Evolutionary conservation across 1,284 basidiomycete species (phyloP).

Genomic region (Ganoderma sp.): DNA sequence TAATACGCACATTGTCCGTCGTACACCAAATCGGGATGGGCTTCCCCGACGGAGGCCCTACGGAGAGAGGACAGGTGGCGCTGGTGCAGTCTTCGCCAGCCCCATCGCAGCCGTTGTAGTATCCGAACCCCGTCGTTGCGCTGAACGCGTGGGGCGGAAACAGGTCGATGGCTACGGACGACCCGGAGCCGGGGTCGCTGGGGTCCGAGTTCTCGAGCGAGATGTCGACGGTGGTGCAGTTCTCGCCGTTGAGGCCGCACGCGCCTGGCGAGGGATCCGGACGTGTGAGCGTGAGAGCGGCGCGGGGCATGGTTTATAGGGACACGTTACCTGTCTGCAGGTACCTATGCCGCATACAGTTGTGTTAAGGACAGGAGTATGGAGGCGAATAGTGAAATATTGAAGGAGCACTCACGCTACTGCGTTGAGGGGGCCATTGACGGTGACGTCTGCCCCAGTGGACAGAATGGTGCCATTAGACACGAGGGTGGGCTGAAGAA

Average conservation of each 20-base stretch:
- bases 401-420: not conserved
- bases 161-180: not conserved
- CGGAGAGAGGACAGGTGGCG: not conserved
- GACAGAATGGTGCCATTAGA: not conserved
- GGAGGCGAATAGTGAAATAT: not conserved
- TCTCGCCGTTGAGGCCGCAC: not conserved
- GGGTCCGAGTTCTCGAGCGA: not conserved
- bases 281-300: too few relatives aligned
- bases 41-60: too few relatives aligned
- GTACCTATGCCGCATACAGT: not conserved
- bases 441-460: not conserved
- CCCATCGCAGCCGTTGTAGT: not conserved
- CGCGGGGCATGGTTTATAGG: too few relatives aligned
- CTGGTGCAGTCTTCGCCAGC: not conserved
- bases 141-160: not conserved
- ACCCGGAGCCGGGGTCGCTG: not conserved
- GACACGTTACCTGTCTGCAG: not conserved
- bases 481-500: not conserved
- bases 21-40: too few relatives aligned
- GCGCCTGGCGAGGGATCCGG: not conserved
- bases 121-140: not conserved
- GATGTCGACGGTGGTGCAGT: not conserved
- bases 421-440: not conserved
- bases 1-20: too few relatives aligned
- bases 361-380: too few relatives aligned